These are phyloP conservation scores for Stevia rebaudiana DNA, from an alignment of 140 eudicot species.

Conservation along the genomic window DNA sequence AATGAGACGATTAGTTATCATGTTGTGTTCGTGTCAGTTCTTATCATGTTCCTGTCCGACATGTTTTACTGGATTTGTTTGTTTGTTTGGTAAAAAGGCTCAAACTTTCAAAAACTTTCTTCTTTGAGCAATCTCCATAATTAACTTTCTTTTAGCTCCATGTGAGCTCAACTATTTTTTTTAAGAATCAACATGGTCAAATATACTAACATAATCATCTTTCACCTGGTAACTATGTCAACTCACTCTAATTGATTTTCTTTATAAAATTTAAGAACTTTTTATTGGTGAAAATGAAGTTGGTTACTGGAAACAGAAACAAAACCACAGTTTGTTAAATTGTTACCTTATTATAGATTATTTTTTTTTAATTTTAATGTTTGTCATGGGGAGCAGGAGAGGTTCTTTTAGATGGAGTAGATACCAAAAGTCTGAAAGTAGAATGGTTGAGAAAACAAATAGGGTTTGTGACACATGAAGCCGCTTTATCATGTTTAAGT, in stretches of 20 bases:
- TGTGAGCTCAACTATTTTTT: neutral
- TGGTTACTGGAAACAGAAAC: neutral
- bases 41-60: too few relatives aligned
- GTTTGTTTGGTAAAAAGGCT: neutral
- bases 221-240: neutral
- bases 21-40: too few relatives aligned
- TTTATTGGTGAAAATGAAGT: neutral
- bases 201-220: neutral
- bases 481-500: slow-evolving; percentile 49
- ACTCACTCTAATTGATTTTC: neutral
- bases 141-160: neutral
- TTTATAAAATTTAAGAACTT: neutral
- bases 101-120: neutral
- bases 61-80: too few relatives aligned
- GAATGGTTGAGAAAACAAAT: slow-evolving; percentile 59
- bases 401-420: slow-evolving; percentile 58
- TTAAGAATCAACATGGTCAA: neutral
- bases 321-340: neutral
- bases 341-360: neutral
- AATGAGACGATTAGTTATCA: too few relatives aligned
- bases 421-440: slow-evolving; percentile 43
- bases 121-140: neutral
- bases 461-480: slow-evolving; percentile 57
- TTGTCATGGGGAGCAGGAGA: slow-evolving; percentile 35
- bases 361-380: neutral